Conservation (phyloP, 495 filamentous ascomycete genomes). For the Aspergillus bertholletiae region DNA sequence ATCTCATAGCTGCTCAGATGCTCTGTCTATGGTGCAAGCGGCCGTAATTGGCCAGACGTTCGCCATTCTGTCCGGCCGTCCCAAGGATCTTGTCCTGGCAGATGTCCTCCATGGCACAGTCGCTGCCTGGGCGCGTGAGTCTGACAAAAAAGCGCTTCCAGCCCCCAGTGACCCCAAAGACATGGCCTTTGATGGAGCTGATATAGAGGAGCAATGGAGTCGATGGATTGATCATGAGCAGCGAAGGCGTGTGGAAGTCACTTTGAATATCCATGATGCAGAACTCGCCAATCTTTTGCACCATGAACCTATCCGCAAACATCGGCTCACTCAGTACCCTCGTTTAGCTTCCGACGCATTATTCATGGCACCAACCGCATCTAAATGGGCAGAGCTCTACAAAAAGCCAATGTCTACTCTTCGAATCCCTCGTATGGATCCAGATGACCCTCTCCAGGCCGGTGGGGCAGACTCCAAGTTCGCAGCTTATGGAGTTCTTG, state of each 20-base stretch:
- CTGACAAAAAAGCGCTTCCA: slow-evolving; percentile 15
- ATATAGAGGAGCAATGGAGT: slow-evolving; percentile 21
- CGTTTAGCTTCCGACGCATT: too few relatives aligned
- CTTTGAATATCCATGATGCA: slow-evolving; percentile 30
- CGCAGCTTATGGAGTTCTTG: too few relatives aligned
- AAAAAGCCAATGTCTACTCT: slow-evolving; percentile 10
- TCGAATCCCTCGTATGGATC: too few relatives aligned
- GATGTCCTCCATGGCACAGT: slow-evolving; percentile 39
- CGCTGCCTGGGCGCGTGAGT: slow-evolving; percentile 31
- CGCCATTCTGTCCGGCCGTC: slow-evolving; percentile 31
- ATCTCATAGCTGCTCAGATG: slow-evolving; percentile 20
- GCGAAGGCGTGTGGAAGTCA: slow-evolving; percentile 19
- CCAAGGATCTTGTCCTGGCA: slow-evolving; percentile 23
- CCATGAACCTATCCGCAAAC: slow-evolving; percentile 29
- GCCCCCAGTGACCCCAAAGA: neutral
- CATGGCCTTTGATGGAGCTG: neutral
- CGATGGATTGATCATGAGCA: slow-evolving; percentile 16
- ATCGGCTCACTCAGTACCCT: slow-evolving; percentile 19
- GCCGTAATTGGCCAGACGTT: slow-evolving; percentile 37
- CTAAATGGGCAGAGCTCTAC: too few relatives aligned
- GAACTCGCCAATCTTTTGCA: slow-evolving; percentile 34
- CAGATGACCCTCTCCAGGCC: too few relatives aligned
- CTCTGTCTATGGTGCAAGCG: slow-evolving; percentile 34
- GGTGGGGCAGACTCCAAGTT: too few relatives aligned
- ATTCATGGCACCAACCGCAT: too few relatives aligned